phyloP scores from a whole-genome alignment of 306 rosid genomes.

The Calophaca sinica region DNA sequence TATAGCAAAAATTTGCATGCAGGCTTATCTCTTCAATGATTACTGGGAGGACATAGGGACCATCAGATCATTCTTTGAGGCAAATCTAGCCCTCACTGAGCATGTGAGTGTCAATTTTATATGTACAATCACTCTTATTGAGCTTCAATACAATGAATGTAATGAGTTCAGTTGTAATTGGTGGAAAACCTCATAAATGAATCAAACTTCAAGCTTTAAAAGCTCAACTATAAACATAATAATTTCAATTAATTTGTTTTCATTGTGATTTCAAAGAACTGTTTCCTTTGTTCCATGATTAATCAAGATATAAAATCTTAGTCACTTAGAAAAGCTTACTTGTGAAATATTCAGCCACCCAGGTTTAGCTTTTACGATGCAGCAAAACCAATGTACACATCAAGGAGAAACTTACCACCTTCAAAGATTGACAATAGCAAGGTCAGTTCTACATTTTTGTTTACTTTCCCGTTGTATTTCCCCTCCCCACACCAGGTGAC shows the following conservation, averaged over 20 bases:
- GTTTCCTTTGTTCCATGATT: conserved; percentile 28
- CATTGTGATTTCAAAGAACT: conserved; percentile 25
- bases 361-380: conserved; percentile 89
- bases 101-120: conserved; percentile 66
- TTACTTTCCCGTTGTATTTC: not conserved
- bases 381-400: conserved; percentile 85
- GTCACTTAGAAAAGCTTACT: conserved; percentile 38
- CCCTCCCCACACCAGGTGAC: not conserved
- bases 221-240: conserved; percentile 15
- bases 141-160: conserved; percentile 18
- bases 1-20: conserved; percentile 40
- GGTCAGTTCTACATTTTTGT: conserved; percentile 56
- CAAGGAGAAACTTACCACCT: conserved; percentile 97
- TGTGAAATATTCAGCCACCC: conserved; percentile 71
- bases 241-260: conserved; percentile 12
- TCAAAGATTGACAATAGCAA: conserved; percentile 83
- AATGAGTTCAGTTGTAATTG: conserved; percentile 26
- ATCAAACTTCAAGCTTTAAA: conserved; percentile 20
- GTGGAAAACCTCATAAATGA: conserved; percentile 33
- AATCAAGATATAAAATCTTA: conserved; percentile 28
- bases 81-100: conserved; percentile 92
- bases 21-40: conserved; percentile 97
- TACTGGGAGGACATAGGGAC: conserved; percentile 99
- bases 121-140: conserved; percentile 26
- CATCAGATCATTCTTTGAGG: conserved; percentile 93